Percentiles rank a stretch among this genome's conserved stretches.
These are phyloP conservation scores for Borovskyia barvae DNA, from an alignment of 208 protist genomes.

Conservation along the genomic window DNA sequence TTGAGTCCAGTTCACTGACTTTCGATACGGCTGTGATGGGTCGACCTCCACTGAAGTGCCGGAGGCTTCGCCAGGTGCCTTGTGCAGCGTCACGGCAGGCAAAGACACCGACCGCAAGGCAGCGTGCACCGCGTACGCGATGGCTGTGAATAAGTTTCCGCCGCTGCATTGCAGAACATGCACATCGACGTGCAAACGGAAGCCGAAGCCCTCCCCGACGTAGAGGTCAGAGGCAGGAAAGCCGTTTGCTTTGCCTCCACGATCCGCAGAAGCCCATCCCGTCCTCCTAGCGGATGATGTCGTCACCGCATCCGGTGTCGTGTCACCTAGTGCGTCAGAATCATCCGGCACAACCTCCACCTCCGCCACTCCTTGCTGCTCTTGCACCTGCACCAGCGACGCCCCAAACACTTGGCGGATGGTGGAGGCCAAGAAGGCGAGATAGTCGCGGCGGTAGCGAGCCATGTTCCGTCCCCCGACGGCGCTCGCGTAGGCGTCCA, in stretches of 20 bases:
- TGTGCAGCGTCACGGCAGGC: slow-evolving; percentile 64
- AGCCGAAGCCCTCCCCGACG: slow-evolving; percentile 77
- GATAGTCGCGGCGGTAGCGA: slow-evolving; percentile 63
- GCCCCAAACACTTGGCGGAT: slow-evolving; percentile 73
- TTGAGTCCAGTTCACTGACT: slow-evolving; percentile 47
- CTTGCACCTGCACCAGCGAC: slow-evolving; percentile 50
- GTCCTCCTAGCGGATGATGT: too few species aligned
- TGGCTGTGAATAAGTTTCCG: slow-evolving; percentile 52
- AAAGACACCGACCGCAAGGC: slow-evolving; percentile 54
- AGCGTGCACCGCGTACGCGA: slow-evolving; percentile 64
- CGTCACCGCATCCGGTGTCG: slow-evolving; percentile 1
- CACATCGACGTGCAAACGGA: slow-evolving; percentile 79
- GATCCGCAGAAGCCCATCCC: background rate
- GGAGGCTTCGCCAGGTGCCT: slow-evolving; percentile 31
- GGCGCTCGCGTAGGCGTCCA: slow-evolving; percentile 57
- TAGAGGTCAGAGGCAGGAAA: slow-evolving; percentile 64
- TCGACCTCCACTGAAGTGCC: slow-evolving; percentile 77
- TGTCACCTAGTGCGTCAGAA: background rate
- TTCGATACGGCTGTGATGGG: slow-evolving; percentile 45
- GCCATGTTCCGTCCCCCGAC: slow-evolving; percentile 39
- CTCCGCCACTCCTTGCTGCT: slow-evolving; percentile 61
- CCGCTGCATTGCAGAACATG: slow-evolving; percentile 65
- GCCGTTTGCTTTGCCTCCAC: slow-evolving; percentile 12
- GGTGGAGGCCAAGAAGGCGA: slow-evolving; percentile 47
- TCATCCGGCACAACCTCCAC: slow-evolving; percentile 37